Evolutionary conservation across 257 asterid genomes (phyloP).

Genomic region (Solanum infundibuliforme): DNA sequence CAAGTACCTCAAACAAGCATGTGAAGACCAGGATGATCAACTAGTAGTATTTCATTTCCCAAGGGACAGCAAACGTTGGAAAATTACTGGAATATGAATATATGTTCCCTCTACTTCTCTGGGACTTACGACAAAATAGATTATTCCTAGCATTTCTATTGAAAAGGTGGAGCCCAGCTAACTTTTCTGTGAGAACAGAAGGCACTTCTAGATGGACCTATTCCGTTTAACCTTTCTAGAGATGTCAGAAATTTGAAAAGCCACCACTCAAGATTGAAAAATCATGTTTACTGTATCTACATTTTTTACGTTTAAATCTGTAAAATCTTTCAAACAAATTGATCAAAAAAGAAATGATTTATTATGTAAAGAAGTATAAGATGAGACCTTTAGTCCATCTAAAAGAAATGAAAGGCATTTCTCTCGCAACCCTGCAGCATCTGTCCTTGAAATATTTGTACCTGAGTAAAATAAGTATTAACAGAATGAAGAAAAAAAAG

Average conservation of each 20-base stretch:
- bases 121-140: not conserved
- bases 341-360: not conserved
- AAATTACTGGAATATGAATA: not conserved
- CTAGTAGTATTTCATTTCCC: not conserved
- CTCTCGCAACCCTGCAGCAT: conserved; percentile 56
- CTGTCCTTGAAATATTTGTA: conserved; percentile 63
- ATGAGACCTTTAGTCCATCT: conserved; percentile 57
- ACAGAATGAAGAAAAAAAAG: not conserved
- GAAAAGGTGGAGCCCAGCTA: not conserved
- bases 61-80: not conserved
- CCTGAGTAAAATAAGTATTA: conserved; percentile 34
- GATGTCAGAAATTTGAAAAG: not conserved
- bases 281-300: not conserved
- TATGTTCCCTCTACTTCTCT: not conserved
- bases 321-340: not conserved
- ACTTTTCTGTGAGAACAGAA: not conserved
- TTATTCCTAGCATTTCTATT: not conserved
- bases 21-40: not conserved
- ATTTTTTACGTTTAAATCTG: not conserved
- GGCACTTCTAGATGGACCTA: not conserved
- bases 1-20: not conserved
- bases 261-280: not conserved
- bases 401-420: conserved; percentile 61
- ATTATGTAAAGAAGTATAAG: not conserved
- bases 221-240: not conserved